Percentiles rank a stretch among this genome's conserved stretches.
Evolutionary conservation across 495 filamentous ascomycete genomes (phyloP).

Genomic region (Talaromyces ruber): DNA sequence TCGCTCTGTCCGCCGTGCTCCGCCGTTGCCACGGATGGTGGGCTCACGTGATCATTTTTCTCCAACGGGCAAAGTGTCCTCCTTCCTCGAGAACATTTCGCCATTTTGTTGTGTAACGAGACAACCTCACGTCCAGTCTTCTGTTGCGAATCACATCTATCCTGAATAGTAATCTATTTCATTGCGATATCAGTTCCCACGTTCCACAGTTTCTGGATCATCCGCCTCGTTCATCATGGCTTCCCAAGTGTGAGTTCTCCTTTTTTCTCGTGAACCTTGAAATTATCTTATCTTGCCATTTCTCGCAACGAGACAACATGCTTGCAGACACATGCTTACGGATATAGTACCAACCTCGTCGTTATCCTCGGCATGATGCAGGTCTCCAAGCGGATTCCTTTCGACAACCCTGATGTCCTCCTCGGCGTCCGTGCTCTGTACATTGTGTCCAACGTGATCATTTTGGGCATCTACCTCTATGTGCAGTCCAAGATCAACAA

Average conservation of each 20-base stretch:
- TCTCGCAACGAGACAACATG: neutral
- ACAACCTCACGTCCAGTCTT: neutral
- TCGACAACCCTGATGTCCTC: conserved; percentile 84
- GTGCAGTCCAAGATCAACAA: conserved; percentile 73
- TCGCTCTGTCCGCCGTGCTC: neutral
- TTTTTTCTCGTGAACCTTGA: neutral
- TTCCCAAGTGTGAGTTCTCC: conserved; percentile 32
- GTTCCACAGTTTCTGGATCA: neutral
- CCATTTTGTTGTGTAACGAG: neutral
- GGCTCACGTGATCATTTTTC: conserved; percentile 1
- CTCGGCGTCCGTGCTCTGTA: conserved; percentile 77
- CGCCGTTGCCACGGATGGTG: neutral
- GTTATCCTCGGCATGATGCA: conserved; percentile 99
- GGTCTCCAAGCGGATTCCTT: conserved; percentile 87
- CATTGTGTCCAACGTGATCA: conserved; percentile 80
- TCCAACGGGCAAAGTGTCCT: conserved; percentile 2
- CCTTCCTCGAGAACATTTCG: neutral
- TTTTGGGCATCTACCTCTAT: conserved; percentile 74
- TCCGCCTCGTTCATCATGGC: conserved; percentile 30
- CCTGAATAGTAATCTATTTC: neutral
- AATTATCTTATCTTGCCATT: neutral
- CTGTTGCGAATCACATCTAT: neutral
- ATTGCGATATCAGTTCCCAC: neutral
- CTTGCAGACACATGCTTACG: neutral
- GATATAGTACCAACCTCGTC: conserved; percentile 73